These are phyloP conservation scores for Microbotryomycetes sp. DNA, from an alignment of 1,284 basidiomycete genomes.

Conservation along the genomic window DNA sequence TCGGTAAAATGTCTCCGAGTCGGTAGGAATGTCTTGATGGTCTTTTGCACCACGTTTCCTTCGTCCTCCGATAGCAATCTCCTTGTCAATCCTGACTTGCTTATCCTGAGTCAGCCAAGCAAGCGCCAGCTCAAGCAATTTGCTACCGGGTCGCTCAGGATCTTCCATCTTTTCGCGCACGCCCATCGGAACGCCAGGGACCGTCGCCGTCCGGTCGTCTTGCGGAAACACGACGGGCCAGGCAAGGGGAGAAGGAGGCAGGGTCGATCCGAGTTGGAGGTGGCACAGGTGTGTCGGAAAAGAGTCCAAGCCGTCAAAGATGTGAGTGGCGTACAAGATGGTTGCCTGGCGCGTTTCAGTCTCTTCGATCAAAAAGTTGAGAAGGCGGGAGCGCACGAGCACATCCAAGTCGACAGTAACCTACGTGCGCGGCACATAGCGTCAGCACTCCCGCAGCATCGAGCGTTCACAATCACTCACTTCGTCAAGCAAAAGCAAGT, in stretches of 20 bases:
- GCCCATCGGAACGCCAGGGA: constrained; percentile 21
- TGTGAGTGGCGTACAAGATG: constrained; percentile 91
- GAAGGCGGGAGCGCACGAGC: constrained; percentile 81
- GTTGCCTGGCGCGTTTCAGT: constrained; percentile 75
- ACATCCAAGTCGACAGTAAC: constrained; percentile 99
- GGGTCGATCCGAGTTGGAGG: constrained; percentile 70
- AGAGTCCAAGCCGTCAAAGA: constrained; percentile 77
- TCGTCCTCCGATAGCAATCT: constrained; percentile 41
- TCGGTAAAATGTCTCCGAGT: constrained; percentile 81
- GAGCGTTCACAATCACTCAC: too few relatives aligned
- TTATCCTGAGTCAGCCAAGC: constrained; percentile 80
- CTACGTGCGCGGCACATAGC: constrained; percentile 39
- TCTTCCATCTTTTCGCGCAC: constrained; percentile 31
- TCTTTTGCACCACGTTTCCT: constrained; percentile 61
- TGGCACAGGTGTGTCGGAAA: constrained; percentile 89
- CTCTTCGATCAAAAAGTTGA: constrained; percentile 79
- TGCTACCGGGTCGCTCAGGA: constrained; percentile 40
- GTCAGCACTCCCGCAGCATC: too few relatives aligned
- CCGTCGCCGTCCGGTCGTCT: constrained; percentile 12
- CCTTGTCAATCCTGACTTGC: constrained; percentile 51
- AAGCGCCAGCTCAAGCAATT: constrained; percentile 65
- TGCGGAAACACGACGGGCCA: constrained; percentile 53
- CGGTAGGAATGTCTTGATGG: constrained; percentile 52
- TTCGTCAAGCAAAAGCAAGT: constrained; percentile 88
- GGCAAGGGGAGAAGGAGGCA: constrained; percentile 53